Percentiles rank a stretch among this genome's conserved stretches.
These are phyloP conservation scores for Podosphaera fusca DNA, from an alignment of 2,329 filamentous ascomycete species.

Conservation along the genomic window DNA sequence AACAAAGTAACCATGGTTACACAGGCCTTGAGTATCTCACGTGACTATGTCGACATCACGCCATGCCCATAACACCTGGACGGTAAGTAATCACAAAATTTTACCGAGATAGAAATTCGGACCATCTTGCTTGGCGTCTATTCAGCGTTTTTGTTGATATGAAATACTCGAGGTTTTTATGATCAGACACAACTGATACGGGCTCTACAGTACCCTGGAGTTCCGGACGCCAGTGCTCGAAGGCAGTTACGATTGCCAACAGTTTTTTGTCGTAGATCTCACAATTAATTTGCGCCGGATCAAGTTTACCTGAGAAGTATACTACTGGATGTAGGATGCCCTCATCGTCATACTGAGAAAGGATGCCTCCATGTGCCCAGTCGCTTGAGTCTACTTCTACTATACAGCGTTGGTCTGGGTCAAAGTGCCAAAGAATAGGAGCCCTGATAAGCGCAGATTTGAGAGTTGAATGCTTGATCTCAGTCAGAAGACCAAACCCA, in stretches of 20 bases:
- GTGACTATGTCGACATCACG: no score
- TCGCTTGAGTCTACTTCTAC: neutral
- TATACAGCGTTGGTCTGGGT: no score
- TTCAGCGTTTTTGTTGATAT: slow-evolving; percentile 10
- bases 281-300: no score
- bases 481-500: neutral
- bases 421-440: neutral
- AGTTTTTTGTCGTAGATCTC: slow-evolving; percentile 18
- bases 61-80: no score
- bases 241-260: slow-evolving; percentile 14
- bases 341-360: neutral
- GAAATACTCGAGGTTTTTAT: slow-evolving; percentile 14
- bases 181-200: slow-evolving; percentile 8
- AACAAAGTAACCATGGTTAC: no score
- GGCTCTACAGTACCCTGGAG: slow-evolving; percentile 3
- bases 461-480: neutral
- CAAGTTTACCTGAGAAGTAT: no score
- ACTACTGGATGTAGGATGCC: neutral
- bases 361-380: neutral
- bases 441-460: neutral
- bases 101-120: no score
- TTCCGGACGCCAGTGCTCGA: slow-evolving; percentile 10
- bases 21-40: no score
- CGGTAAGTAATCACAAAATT: neutral
- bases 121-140: slow-evolving; percentile 7